Conservation (phyloP, 345 rosid genomes). For the Turnera subulata region DNA sequence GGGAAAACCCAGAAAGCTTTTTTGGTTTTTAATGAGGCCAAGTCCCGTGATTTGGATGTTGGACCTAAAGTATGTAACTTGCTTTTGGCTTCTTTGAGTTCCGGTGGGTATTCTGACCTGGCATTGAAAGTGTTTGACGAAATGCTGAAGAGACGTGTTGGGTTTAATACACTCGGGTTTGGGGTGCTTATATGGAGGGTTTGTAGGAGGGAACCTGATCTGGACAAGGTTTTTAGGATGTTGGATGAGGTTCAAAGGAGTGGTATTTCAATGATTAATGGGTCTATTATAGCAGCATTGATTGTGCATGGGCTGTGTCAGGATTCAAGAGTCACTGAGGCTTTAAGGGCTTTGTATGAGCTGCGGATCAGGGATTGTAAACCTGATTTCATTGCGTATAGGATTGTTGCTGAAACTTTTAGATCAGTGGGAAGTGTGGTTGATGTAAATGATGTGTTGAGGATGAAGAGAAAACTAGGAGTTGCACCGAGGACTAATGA, state of each 20-base stretch:
- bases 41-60: constrained; percentile 24
- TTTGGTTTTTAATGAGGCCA: constrained; percentile 50
- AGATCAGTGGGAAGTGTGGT: constrained; percentile 40
- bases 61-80: constrained; percentile 60
- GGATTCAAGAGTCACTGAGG: constrained; percentile 56
- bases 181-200: constrained; percentile 65
- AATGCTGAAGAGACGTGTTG: constrained; percentile 46
- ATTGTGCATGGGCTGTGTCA: constrained; percentile 68
- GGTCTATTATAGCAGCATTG: constrained; percentile 67
- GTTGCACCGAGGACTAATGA: constrained; percentile 81
- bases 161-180: constrained; percentile 58
- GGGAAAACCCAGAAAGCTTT: constrained; percentile 50
- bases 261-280: constrained; percentile 39
- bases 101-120: constrained; percentile 43
- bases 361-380: constrained; percentile 63
- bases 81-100: constrained; percentile 57
- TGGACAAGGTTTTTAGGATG: constrained; percentile 38
- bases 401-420: constrained; percentile 74
- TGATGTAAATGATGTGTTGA: constrained; percentile 55
- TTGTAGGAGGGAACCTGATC: constrained; percentile 32
- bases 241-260: constrained; percentile 43
- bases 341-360: constrained; percentile 60
- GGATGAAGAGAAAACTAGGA: constrained; percentile 89
- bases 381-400: constrained; percentile 90
- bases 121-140: constrained; percentile 57